These are phyloP conservation scores for Corymbia citriodora DNA, from an alignment of 441 rosid species.

Conservation along the genomic window DNA sequence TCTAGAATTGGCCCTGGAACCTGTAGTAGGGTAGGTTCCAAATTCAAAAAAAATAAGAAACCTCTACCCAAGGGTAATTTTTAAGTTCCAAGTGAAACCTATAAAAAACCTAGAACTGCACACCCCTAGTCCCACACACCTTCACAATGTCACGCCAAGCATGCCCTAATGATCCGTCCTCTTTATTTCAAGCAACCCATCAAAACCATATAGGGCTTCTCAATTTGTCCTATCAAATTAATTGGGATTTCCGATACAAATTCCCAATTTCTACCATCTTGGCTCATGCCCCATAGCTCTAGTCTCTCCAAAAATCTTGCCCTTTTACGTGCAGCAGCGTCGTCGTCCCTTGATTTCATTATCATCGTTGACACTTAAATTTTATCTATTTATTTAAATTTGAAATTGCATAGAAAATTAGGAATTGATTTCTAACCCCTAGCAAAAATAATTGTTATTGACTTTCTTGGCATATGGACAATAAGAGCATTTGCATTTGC, in stretches of 20 bases:
- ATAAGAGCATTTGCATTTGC: too few species aligned
- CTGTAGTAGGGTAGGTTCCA: too few species aligned
- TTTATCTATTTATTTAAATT: too few species aligned
- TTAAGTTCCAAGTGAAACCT: too few species aligned
- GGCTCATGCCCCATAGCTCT: conserved; percentile 48
- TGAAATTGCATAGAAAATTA: too few species aligned
- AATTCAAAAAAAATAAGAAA: too few species aligned
- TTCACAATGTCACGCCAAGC: conserved; percentile 40
- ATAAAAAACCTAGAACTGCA: too few species aligned
- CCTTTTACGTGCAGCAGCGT: neutral
- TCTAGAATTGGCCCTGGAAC: too few species aligned
- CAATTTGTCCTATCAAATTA: conserved; percentile 22
- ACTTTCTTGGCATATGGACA: too few species aligned
- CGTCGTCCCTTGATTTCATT: conserved; percentile 20
- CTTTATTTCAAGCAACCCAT: conserved; percentile 64
- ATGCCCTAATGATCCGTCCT: conserved; percentile 36
- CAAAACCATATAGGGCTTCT: conserved; percentile 40
- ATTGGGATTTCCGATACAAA: conserved; percentile 31
- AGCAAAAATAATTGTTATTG: too few species aligned
- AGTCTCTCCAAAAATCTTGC: conserved; percentile 24
- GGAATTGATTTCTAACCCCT: too few species aligned
- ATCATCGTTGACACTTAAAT: conserved; percentile 8
- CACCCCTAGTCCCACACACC: conserved; percentile 19
- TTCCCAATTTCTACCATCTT: conserved; percentile 38
- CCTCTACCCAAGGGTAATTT: too few species aligned